A percentile compares a stretch with the other conserved stretches of the same genome.
These are phyloP conservation scores for Aspergillus olivimuriae DNA, from an alignment of 495 filamentous ascomycete species.

Conservation along the genomic window DNA sequence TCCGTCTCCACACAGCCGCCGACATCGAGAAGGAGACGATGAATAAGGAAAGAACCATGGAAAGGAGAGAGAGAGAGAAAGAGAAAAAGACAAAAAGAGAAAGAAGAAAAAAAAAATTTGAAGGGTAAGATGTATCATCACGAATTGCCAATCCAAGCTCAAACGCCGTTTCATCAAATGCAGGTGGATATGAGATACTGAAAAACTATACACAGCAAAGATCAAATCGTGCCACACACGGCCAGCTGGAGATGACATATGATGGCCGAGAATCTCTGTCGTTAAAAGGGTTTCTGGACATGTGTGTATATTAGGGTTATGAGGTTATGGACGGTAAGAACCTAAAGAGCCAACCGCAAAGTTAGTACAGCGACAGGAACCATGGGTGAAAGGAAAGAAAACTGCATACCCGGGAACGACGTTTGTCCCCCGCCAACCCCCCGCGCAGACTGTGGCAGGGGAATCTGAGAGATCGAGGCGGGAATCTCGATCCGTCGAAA, in stretches of 20 bases:
- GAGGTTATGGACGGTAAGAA: too few relatives aligned
- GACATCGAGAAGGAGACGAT: too few relatives aligned
- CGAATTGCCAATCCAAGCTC: slow-evolving; percentile 6
- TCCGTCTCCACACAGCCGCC: too few relatives aligned
- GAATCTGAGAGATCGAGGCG: slow-evolving; percentile 42
- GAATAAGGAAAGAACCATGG: too few relatives aligned
- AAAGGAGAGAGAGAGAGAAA: not conserved
- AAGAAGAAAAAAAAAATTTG: not conserved
- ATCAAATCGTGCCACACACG: slow-evolving; percentile 12
- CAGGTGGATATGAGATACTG: slow-evolving; percentile 11
- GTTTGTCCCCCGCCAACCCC: slow-evolving; percentile 26
- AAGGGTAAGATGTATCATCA: not conserved
- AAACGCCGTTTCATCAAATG: slow-evolving; percentile 22
- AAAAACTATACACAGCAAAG: slow-evolving; percentile 18
- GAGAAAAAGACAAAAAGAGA: not conserved
- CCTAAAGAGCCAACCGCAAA: too few relatives aligned
- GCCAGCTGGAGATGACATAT: slow-evolving; percentile 6
- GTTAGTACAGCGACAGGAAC: too few relatives aligned
- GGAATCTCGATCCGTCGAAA: slow-evolving; percentile 63
- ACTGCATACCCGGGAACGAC: slow-evolving; percentile 30
- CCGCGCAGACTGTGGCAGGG: slow-evolving; percentile 29
- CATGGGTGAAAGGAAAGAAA: not conserved
- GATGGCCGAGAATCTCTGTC: too few relatives aligned
- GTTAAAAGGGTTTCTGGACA: too few relatives aligned
- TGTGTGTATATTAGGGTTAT: too few relatives aligned